phyloP scores from a whole-genome alignment of 768 basidiomycete species.

The Suillus decipiens region DNA sequence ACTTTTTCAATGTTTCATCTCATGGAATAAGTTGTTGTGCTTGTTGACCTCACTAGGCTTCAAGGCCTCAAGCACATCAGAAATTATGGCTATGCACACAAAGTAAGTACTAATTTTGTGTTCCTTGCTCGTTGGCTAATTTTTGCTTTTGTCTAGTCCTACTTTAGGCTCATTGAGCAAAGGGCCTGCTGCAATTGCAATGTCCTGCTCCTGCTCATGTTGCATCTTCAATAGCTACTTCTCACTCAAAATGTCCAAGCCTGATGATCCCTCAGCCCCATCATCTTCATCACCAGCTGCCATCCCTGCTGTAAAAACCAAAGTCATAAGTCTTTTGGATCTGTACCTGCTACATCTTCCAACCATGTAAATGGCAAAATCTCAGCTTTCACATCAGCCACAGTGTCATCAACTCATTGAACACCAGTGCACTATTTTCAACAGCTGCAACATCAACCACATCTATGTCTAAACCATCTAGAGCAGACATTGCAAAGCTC shows the following conservation, averaged over 20 bases:
- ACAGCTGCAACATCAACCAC: slow-evolving; percentile 32
- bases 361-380: too few species aligned
- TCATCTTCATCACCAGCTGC: slow-evolving; percentile 84
- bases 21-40: too few species aligned
- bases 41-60: too few species aligned
- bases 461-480: slow-evolving; percentile 32
- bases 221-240: slow-evolving; percentile 45
- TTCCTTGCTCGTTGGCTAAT: too few species aligned
- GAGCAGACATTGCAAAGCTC: too few species aligned
- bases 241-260: slow-evolving; percentile 81
- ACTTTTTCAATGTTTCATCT: too few species aligned
- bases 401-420: slow-evolving; percentile 39
- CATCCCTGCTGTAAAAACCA: slow-evolving; percentile 62
- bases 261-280: slow-evolving; percentile 75
- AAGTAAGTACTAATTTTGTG: too few species aligned
- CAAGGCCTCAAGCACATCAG: too few species aligned
- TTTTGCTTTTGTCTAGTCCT: too few species aligned
- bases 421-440: slow-evolving; percentile 33
- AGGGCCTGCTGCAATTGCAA: slow-evolving; percentile 83
- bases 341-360: slow-evolving; percentile 60
- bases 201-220: slow-evolving; percentile 65
- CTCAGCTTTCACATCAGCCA: slow-evolving; percentile 44
- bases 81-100: too few species aligned
- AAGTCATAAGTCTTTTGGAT: slow-evolving; percentile 83
- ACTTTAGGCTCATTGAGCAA: too few species aligned